A percentile compares a stretch with the other conserved stretches of the same genome.
These are phyloP conservation scores for Colletotrichum sidae DNA, from an alignment of 2,329 filamentous ascomycete genomes.

Conservation along the genomic window DNA sequence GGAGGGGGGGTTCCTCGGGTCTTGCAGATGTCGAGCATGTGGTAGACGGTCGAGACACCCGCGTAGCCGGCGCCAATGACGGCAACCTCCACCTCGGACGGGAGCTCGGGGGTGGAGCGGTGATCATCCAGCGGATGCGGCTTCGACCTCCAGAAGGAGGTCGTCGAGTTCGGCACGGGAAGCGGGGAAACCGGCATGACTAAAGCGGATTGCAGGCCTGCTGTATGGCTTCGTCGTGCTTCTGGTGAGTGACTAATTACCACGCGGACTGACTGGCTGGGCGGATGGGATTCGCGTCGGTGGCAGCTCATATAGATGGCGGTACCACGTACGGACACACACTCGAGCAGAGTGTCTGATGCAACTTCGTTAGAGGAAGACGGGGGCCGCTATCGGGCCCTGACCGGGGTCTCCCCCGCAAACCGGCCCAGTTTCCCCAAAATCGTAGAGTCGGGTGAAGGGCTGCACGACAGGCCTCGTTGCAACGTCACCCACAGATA, in stretches of 20 bases:
- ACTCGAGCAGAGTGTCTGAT: too few relatives aligned
- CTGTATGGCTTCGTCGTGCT: too few relatives aligned
- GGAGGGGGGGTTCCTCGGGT: constrained; percentile 42
- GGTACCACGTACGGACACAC: too few relatives aligned
- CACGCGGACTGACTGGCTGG: too few relatives aligned
- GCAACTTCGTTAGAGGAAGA: too few relatives aligned
- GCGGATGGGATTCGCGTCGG: too few relatives aligned
- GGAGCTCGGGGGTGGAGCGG: constrained; percentile 36
- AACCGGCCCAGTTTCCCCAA: too few relatives aligned
- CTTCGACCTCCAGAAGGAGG: constrained; percentile 38
- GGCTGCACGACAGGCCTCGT: neutral
- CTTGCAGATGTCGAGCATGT: constrained; percentile 42
- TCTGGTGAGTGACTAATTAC: too few relatives aligned
- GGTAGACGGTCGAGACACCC: constrained; percentile 37
- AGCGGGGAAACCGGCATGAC: constrained; percentile 26
- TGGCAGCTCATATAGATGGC: too few relatives aligned
- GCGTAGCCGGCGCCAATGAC: constrained; percentile 39
- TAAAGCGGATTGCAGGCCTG: neutral
- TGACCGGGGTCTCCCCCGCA: too few relatives aligned
- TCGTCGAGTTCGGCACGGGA: constrained; percentile 36
- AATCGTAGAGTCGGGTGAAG: too few relatives aligned
- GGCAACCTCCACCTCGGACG: constrained; percentile 31
- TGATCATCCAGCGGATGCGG: constrained; percentile 38
- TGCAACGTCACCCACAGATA: constrained; percentile 16
- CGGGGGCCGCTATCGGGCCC: too few relatives aligned